phyloP scores from a whole-genome alignment of 2,329 filamentous ascomycete species.

The Mollisiaceae sp. region DNA sequence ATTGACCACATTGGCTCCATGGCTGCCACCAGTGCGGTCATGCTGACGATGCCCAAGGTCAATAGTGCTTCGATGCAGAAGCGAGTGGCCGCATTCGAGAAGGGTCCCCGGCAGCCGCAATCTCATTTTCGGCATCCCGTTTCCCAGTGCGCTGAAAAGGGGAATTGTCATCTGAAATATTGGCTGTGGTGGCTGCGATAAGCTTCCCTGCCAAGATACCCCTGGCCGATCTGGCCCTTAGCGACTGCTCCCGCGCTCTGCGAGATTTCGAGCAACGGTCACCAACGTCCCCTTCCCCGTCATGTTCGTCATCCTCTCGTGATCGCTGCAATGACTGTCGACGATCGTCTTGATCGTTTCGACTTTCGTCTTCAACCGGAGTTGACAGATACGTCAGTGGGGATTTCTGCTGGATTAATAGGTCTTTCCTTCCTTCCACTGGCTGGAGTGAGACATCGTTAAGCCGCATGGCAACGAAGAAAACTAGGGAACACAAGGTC shows the following conservation, averaged over 20 bases:
- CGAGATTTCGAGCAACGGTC: background rate
- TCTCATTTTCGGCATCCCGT: background rate
- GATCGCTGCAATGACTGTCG: conserved; percentile 2
- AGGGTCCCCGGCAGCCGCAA: background rate
- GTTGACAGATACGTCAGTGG: background rate
- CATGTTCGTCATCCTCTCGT: conserved; percentile 2
- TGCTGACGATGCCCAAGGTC: background rate
- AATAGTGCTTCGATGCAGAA: conserved; percentile 17
- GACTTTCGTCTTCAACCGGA: background rate
- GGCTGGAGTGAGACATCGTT: conserved; percentile 3
- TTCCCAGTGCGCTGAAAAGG: background rate
- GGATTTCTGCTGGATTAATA: background rate
- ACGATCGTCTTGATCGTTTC: background rate
- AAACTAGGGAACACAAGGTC: background rate
- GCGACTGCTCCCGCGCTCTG: background rate
- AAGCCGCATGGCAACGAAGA: conserved; percentile 1
- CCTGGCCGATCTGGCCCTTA: background rate
- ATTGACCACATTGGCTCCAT: background rate
- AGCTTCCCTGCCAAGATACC: conserved; percentile 7
- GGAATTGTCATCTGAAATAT: conserved; percentile 13
- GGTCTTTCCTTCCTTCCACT: background rate
- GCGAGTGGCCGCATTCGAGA: conserved; percentile 4
- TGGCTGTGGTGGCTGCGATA: conserved; percentile 17
- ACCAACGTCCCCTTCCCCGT: background rate
- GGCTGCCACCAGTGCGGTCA: no score